Conservation (phyloP, 164 flowering plant genomes). For the Vitis labrusca region DNA sequence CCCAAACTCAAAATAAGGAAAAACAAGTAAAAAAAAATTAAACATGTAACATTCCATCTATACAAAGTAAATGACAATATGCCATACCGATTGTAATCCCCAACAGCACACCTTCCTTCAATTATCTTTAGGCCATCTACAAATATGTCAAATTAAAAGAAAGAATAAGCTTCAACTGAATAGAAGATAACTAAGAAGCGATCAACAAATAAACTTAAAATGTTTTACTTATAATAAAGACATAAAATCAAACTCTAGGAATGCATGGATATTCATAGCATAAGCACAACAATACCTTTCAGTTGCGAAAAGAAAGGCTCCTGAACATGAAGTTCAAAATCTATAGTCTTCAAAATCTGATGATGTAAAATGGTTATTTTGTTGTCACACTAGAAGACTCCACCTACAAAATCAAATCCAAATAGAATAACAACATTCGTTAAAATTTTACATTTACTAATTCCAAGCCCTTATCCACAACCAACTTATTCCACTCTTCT, state of each 20-base stretch:
- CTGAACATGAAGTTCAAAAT: slow-evolving; percentile 74
- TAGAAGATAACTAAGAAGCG: neutral
- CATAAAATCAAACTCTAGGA: neutral
- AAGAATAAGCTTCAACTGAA: neutral
- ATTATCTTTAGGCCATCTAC: slow-evolving; percentile 73
- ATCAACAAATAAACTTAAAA: neutral
- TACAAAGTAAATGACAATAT: neutral
- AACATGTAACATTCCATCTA: neutral
- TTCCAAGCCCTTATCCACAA: slow-evolving; percentile 48
- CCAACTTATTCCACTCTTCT: slow-evolving; percentile 47
- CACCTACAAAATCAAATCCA: neutral
- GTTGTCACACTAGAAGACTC: neutral
- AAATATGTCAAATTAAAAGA: slow-evolving; percentile 7
- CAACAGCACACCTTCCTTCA: slow-evolving; percentile 87
- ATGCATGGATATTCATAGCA: neutral
- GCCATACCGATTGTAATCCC: slow-evolving; percentile 58
- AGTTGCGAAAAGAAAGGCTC: slow-evolving; percentile 83
- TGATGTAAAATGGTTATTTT: neutral
- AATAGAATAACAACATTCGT: neutral
- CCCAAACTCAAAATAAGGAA: neutral
- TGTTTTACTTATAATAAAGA: neutral
- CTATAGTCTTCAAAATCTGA: slow-evolving; percentile 52
- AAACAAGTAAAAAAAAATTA: neutral
- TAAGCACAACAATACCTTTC: slow-evolving; percentile 44
- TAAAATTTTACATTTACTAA: slow-evolving; percentile 43